A percentile compares a stretch with the other conserved stretches of the same genome.
Conservation (phyloP, 2,329 filamentous ascomycete genomes). For the Catunica adiposa region DNA sequence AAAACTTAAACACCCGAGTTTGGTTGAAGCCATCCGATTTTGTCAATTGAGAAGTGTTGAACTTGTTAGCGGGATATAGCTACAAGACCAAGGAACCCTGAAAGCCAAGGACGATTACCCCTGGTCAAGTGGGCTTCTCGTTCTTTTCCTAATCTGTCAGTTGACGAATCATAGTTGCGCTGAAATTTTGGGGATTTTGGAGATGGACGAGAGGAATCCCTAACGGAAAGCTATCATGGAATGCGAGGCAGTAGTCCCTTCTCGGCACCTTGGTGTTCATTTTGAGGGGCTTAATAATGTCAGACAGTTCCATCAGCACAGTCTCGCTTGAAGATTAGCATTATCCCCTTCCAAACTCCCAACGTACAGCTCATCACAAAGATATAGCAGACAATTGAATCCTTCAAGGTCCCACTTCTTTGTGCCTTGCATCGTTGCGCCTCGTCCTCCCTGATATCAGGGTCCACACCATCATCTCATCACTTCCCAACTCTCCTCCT, state of each 20-base stretch:
- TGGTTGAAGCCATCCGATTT: too few species aligned
- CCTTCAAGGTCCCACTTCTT: neutral
- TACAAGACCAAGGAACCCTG: neutral
- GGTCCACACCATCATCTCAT: neutral
- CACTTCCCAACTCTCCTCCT: neutral
- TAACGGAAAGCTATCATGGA: too few species aligned
- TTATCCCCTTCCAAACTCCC: neutral
- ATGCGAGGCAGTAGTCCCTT: too few species aligned
- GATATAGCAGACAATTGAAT: neutral
- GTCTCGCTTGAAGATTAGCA: neutral
- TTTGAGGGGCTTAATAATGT: too few species aligned
- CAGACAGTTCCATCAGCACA: too few species aligned
- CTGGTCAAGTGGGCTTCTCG: constrained; percentile 3
- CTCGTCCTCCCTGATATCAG: neutral
- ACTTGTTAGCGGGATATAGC: too few species aligned
- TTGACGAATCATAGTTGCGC: neutral
- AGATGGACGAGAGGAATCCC: too few species aligned
- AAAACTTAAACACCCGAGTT: too few species aligned
- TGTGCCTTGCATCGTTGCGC: neutral
- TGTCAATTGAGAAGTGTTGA: too few species aligned
- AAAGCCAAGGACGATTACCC: neutral
- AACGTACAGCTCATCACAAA: neutral
- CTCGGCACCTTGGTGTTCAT: too few species aligned
- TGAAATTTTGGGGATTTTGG: neutral
- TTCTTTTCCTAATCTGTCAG: constrained; percentile 14